Percentiles rank a stretch among this genome's conserved stretches.
Evolutionary conservation across 345 rosid species (phyloP).

Genomic region (Heritiera littoralis): DNA sequence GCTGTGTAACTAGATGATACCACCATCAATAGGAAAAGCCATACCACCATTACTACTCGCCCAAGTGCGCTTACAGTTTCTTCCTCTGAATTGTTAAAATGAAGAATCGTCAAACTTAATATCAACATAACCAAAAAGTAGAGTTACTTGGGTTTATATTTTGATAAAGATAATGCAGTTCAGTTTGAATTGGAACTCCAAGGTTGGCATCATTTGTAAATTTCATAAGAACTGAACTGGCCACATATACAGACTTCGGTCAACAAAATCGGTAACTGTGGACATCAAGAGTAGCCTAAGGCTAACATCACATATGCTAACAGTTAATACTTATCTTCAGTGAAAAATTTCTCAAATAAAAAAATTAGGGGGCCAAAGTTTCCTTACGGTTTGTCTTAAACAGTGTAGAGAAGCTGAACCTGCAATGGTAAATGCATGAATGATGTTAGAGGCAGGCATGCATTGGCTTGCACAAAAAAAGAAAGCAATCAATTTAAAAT

Average conservation of each 20-base stretch:
- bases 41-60: conserved; percentile 78
- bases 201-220: neutral
- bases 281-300: neutral
- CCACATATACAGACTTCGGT: neutral
- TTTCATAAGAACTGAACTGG: neutral
- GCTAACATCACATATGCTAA: neutral
- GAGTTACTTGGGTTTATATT: neutral
- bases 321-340: neutral
- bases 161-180: neutral
- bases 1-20: conserved; percentile 92
- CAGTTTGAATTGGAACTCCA: neutral
- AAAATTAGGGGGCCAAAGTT: neutral
- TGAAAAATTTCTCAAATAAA: neutral
- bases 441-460: conserved; percentile 16
- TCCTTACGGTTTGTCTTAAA: conserved; percentile 80
- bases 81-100: conserved; percentile 56
- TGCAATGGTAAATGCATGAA: conserved; percentile 35
- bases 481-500: too few species aligned
- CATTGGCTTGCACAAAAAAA: neutral
- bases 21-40: conserved; percentile 90
- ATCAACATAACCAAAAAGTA: neutral
- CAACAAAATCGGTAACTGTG: neutral
- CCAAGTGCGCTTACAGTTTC: conserved; percentile 59
- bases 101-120: conserved; percentile 9
- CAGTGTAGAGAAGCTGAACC: conserved; percentile 95